These are phyloP conservation scores for Mrakia frigida DNA, from an alignment of 768 basidiomycete species.

Conservation along the genomic window DNA sequence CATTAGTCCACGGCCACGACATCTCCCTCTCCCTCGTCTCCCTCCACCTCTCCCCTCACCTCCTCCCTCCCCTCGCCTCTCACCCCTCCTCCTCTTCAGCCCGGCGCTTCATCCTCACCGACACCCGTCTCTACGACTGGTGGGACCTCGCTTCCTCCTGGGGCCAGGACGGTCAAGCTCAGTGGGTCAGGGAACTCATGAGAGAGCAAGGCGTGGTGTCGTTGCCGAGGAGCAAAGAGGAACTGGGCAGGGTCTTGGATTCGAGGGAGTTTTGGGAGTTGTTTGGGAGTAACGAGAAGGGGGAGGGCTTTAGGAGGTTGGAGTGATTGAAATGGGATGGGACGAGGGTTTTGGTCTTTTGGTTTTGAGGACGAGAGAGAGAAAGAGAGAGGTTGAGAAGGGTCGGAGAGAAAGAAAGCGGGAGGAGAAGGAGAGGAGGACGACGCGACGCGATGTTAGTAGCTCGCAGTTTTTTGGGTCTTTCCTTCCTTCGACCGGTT, in stretches of 20 bases:
- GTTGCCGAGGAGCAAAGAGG: slow-evolving; percentile 53
- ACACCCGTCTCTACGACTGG: slow-evolving; percentile 54
- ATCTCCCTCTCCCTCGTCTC: slow-evolving; percentile 3
- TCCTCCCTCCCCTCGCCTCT: not conserved
- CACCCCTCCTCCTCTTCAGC: not conserved
- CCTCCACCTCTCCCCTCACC: not conserved
- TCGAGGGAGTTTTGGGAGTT: slow-evolving; percentile 58
- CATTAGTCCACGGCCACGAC: slow-evolving; percentile 19
- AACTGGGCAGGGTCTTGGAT: slow-evolving; percentile 56
- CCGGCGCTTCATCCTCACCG: slow-evolving; percentile 32
- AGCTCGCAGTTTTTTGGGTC: no score
- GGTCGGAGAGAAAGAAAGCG: no score
- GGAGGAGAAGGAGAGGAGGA: no score
- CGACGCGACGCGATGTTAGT: no score
- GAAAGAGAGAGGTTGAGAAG: no score
- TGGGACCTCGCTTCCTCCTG: slow-evolving; percentile 25
- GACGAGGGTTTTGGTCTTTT: no score
- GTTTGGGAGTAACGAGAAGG: slow-evolving; percentile 30
- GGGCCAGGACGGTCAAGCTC: not conserved
- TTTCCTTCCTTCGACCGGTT: no score
- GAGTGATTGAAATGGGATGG: not conserved
- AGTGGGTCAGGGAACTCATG: slow-evolving; percentile 61
- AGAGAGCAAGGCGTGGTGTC: slow-evolving; percentile 51
- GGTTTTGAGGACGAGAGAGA: no score
- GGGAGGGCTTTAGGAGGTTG: not conserved